Evolutionary conservation across 2,329 filamentous ascomycete genomes (phyloP).

Genomic region (Xylariaceae sp.): DNA sequence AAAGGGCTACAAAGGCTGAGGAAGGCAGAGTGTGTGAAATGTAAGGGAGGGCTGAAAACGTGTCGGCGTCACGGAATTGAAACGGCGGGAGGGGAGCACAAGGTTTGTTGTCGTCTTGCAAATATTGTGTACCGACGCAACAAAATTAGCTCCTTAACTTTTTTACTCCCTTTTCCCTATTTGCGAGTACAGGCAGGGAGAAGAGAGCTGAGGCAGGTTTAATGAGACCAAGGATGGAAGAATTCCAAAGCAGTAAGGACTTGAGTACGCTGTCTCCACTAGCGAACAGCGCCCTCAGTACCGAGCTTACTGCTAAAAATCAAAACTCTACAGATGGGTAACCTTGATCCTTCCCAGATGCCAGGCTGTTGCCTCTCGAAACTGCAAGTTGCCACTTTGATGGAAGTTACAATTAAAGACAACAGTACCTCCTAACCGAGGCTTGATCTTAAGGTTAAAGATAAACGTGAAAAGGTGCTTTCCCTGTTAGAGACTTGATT

Average conservation of each 20-base stretch:
- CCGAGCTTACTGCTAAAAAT: constrained; percentile 8
- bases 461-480: no score
- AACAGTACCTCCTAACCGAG: no score
- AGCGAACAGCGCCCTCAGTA: constrained; percentile 11
- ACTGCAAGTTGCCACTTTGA: no score
- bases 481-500: no score
- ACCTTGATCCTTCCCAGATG: no score
- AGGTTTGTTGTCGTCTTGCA: constrained; percentile 9
- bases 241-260: constrained; percentile 16
- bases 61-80: constrained; percentile 11
- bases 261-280: constrained; percentile 17
- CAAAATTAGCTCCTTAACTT: constrained; percentile 12
- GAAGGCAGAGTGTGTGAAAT: constrained; percentile 4
- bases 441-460: no score
- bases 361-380: no score
- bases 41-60: no score
- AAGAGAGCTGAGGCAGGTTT: constrained; percentile 14
- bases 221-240: constrained; percentile 15
- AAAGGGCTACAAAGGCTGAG: constrained; percentile 7
- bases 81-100: constrained; percentile 4
- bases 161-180: constrained; percentile 4
- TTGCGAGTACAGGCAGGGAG: constrained; percentile 4
- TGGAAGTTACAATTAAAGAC: no score
- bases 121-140: constrained; percentile 10
- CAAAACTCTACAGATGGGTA: no score